phyloP scores from a whole-genome alignment of 1,139 yeast species.

The Saccharomyces uvarum region DNA sequence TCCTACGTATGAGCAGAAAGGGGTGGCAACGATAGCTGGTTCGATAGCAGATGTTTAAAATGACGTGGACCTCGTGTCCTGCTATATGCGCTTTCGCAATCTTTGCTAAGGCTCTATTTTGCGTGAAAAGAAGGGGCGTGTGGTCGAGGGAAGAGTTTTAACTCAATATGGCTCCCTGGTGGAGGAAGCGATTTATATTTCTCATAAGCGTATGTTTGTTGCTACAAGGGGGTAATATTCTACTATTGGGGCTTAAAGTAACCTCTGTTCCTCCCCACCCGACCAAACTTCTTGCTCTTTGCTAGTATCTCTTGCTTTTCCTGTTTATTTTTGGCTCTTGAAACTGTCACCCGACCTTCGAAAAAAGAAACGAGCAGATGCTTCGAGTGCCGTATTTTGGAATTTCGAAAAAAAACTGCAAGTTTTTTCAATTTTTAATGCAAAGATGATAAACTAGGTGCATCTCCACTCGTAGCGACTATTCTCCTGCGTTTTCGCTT shows the following conservation, averaged over 20 bases:
- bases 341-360: not conserved
- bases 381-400: not conserved
- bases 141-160: too few species aligned
- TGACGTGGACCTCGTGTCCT: too few species aligned
- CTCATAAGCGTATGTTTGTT: not conserved
- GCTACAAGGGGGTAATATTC: not conserved
- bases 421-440: not conserved
- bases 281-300: not conserved
- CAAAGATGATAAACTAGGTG: not conserved
- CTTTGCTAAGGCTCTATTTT: too few species aligned
- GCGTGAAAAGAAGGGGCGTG: too few species aligned
- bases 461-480: not conserved
- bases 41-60: too few species aligned
- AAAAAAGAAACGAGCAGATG: not conserved
- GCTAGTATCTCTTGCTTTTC: not conserved
- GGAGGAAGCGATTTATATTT: too few species aligned
- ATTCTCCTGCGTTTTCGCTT: not conserved
- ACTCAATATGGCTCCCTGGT: too few species aligned
- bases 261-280: not conserved
- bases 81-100: too few species aligned
- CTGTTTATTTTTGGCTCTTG: not conserved
- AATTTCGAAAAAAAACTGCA: not conserved
- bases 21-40: too few species aligned
- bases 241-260: not conserved
- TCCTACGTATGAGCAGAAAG: too few species aligned